A percentile compares a stretch with the other conserved stretches of the same genome.
Conservation (phyloP, 2,329 filamentous ascomycete species). For the Passalora sequoiae region DNA sequence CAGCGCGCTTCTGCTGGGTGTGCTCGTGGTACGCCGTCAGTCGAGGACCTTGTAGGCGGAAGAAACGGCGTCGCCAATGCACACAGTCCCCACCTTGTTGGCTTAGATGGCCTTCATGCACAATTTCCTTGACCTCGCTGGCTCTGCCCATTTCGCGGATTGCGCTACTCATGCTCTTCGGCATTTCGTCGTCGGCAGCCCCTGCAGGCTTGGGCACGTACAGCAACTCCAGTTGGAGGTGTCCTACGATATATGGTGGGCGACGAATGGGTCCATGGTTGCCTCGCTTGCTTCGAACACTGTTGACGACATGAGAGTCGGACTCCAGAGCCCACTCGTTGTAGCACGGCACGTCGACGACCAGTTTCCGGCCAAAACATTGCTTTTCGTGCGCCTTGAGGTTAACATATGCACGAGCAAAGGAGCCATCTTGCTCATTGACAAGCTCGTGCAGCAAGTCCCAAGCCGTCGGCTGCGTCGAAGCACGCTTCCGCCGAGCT, state of each 20-base stretch:
- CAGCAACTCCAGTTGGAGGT: slow-evolving; percentile 85
- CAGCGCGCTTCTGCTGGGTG: slow-evolving; percentile 89
- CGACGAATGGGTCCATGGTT: slow-evolving; percentile 60
- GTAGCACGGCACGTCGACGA: slow-evolving; percentile 88
- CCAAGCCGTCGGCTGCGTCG: slow-evolving; percentile 67
- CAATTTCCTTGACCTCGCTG: slow-evolving; percentile 68
- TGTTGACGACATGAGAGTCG: slow-evolving; percentile 63
- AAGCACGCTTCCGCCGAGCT: slow-evolving; percentile 52
- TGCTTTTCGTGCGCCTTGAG: slow-evolving; percentile 85
- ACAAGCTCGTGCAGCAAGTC: slow-evolving; percentile 82
- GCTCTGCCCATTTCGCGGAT: slow-evolving; percentile 89
- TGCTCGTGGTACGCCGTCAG: slow-evolving; percentile 94
- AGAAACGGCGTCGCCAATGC: slow-evolving; percentile 98
- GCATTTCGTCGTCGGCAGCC: slow-evolving; percentile 88
- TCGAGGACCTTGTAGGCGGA: slow-evolving; percentile 85
- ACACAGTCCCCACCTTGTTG: slow-evolving; percentile 98
- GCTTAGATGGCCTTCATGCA: slow-evolving; percentile 81
- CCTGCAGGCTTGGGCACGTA: slow-evolving; percentile 92
- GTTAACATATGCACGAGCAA: slow-evolving; percentile 88
- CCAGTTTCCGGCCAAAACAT: slow-evolving; percentile 82
- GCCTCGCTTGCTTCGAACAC: slow-evolving; percentile 79
- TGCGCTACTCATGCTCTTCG: slow-evolving; percentile 97
- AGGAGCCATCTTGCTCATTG: slow-evolving; percentile 81
- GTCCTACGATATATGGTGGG: slow-evolving; percentile 94
- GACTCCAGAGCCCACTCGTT: slow-evolving; percentile 98